A percentile compares a stretch with the other conserved stretches of the same genome.
These are phyloP conservation scores for Stephania yunnanensis DNA, from an alignment of 164 flowering plant genomes.

Conservation along the genomic window DNA sequence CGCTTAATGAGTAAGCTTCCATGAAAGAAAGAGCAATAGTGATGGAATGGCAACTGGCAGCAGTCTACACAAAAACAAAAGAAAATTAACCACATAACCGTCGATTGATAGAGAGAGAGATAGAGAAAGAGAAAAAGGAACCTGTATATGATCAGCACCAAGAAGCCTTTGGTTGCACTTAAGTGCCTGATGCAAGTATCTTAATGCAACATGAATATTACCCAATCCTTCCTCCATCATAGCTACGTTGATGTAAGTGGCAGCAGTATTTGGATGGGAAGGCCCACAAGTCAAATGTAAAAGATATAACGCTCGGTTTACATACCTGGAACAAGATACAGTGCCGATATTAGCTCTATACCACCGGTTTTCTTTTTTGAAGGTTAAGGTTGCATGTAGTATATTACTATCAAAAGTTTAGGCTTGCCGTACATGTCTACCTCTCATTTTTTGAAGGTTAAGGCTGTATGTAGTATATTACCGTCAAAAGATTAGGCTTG, in stretches of 20 bases:
- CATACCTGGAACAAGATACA: conserved; percentile 50
- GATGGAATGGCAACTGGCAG: conserved; percentile 96
- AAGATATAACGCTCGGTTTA: conserved; percentile 89
- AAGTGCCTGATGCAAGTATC: conserved; percentile 91
- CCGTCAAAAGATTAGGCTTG: background rate
- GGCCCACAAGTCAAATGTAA: conserved; percentile 91
- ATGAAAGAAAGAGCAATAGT: conserved; percentile 93
- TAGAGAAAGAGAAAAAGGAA: conserved; percentile 23
- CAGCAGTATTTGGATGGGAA: conserved; percentile 96
- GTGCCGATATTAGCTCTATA: background rate
- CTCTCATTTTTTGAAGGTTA: too few species aligned
- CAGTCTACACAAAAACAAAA: conserved; percentile 49
- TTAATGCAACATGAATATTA: conserved; percentile 82
- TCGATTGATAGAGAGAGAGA: background rate
- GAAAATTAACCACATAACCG: background rate
- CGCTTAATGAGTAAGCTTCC: conserved; percentile 93
- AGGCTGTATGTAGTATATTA: too few species aligned
- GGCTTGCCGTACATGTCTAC: too few species aligned
- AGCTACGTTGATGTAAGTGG: conserved; percentile 94
- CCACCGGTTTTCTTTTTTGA: background rate
- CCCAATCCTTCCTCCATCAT: conserved; percentile 99
- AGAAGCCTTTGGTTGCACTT: conserved; percentile 91
- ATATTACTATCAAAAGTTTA: too few species aligned
- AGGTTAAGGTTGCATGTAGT: too few species aligned
- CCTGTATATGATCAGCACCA: conserved; percentile 97